These are phyloP conservation scores for Ajuga reptans DNA, from an alignment of 305 asterid genomes.

Conservation along the genomic window DNA sequence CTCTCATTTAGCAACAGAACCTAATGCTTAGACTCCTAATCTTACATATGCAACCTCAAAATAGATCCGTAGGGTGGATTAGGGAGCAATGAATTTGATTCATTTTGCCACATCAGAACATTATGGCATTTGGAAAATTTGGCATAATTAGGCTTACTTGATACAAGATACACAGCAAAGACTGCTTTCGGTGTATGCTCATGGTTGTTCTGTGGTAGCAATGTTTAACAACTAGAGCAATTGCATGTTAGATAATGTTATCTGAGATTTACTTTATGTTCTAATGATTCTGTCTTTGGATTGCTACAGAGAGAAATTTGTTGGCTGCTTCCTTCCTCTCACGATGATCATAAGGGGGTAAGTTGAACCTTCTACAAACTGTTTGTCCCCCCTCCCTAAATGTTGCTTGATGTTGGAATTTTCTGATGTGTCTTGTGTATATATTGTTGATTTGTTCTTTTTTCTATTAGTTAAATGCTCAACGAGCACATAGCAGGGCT, in stretches of 20 bases:
- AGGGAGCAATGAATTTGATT: not conserved
- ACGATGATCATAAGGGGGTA: constrained; percentile 83
- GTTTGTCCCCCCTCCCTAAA: not conserved
- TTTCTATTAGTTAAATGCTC: not conserved
- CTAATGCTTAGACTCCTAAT: not conserved
- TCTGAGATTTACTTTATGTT: constrained; percentile 10
- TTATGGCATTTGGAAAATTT: not conserved
- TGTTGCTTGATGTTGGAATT: not conserved
- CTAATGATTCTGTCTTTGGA: constrained; percentile 19
- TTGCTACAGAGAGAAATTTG: constrained; percentile 71
- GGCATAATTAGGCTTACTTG: not conserved
- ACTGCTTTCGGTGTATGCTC: not conserved
- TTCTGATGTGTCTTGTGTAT: not conserved
- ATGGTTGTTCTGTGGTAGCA: not conserved
- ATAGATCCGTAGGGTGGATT: not conserved
- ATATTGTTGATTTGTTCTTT: constrained; percentile 1
- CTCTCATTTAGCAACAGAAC: not conserved
- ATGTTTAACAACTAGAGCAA: not conserved
- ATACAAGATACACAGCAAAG: not conserved
- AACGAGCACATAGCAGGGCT: not conserved
- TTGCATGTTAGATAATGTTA: constrained; percentile 5
- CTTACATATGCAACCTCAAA: not conserved
- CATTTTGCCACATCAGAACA: not conserved
- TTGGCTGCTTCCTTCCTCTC: constrained; percentile 80
- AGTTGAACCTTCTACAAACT: constrained; percentile 31